Percentiles rank a stretch among this genome's conserved stretches.
These are phyloP conservation scores for Xylariaceae sp. DNA, from an alignment of 2,329 filamentous ascomycete species.

Conservation along the genomic window DNA sequence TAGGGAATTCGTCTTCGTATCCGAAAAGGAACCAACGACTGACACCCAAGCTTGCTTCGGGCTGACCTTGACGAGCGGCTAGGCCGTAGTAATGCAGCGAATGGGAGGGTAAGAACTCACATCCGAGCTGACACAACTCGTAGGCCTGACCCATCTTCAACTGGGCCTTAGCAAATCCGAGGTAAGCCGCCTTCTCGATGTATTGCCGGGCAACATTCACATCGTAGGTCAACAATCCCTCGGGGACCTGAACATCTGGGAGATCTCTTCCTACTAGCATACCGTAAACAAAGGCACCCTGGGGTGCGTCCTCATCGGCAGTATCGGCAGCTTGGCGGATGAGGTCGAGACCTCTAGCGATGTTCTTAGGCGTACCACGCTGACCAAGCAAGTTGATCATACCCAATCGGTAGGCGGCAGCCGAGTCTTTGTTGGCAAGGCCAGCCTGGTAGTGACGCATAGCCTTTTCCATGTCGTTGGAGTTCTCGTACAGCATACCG, in stretches of 20 bases:
- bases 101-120: conserved; percentile 87
- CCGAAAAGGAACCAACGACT: conserved; percentile 99
- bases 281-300: conserved; percentile 91
- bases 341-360: conserved; percentile 68
- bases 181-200: conserved; percentile 92
- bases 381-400: conserved; percentile 98
- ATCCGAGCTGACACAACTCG: conserved; percentile 87
- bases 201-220: conserved; percentile 72
- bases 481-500: conserved; percentile 96
- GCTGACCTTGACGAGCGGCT: conserved; percentile 83
- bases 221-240: conserved; percentile 63
- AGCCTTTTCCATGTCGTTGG: conserved; percentile 86
- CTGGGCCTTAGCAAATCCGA: conserved; percentile 94
- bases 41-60: conserved; percentile 90
- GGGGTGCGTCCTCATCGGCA: conserved; percentile 92
- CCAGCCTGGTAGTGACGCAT: conserved; percentile 86
- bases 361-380: conserved; percentile 83
- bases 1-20: conserved; percentile 84
- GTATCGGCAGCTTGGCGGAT: conserved; percentile 78
- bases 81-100: conserved; percentile 95
- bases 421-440: conserved; percentile 75
- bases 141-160: conserved; percentile 96
- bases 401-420: conserved; percentile 77
- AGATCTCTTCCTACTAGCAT: conserved; percentile 90
- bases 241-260: conserved; percentile 80